These are phyloP conservation scores for Citrus sinensis DNA, from an alignment of 345 rosid species.

Conservation along the genomic window DNA sequence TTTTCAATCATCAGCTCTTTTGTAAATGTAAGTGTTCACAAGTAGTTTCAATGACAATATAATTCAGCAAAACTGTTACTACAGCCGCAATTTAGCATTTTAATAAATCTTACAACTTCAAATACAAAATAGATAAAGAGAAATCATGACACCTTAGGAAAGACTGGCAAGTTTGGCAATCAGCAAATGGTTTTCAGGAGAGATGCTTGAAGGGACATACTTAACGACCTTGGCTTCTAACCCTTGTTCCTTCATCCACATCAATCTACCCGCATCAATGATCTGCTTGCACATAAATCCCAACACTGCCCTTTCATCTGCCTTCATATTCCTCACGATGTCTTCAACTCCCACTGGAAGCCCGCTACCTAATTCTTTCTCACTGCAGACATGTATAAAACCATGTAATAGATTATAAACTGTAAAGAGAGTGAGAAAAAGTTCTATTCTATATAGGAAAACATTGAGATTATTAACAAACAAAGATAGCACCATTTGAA, in stretches of 20 bases:
- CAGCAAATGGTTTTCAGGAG: constrained; percentile 81
- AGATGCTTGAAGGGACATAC: constrained; percentile 66
- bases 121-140: background rate
- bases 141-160: background rate
- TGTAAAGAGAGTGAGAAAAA: background rate
- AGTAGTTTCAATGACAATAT: background rate
- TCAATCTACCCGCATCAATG: constrained; percentile 75
- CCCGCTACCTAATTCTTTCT: constrained; percentile 28
- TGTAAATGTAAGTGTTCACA: background rate
- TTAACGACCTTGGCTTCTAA: constrained; percentile 57
- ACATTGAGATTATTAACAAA: background rate
- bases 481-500: background rate
- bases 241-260: constrained; percentile 59
- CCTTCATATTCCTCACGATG: constrained; percentile 57
- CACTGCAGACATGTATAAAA: constrained; percentile 26
- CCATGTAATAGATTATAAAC: no score
- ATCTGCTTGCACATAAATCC: constrained; percentile 92
- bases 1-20: background rate
- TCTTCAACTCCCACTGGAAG: constrained; percentile 49
- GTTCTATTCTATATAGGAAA: background rate
- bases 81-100: background rate
- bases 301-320: constrained; percentile 62
- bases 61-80: background rate
- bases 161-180: constrained; percentile 32
- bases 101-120: constrained; percentile 8